Percentiles rank a stretch among this genome's conserved stretches.
Evolutionary conservation across 2,329 filamentous ascomycete genomes (phyloP).

Genomic region (Cladosporium sphaerospermum): DNA sequence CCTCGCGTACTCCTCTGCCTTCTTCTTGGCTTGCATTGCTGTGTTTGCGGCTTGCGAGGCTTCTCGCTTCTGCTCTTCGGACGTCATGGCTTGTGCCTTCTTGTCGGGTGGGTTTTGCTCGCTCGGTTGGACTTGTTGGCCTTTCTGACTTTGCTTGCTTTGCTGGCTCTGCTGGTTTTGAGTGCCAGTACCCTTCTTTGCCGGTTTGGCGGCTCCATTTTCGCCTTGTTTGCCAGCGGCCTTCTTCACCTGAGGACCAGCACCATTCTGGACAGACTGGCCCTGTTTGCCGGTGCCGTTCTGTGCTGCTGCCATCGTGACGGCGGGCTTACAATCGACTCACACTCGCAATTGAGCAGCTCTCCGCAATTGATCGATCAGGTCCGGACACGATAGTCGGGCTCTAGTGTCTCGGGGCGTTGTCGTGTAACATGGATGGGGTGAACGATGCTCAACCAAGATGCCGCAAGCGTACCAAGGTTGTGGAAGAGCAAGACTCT

Average conservation of each 20-base stretch:
- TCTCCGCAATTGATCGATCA: no score
- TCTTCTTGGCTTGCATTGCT: conserved; percentile 21
- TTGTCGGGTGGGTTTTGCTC: conserved; percentile 13
- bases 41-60: conserved; percentile 22
- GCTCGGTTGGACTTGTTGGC: background rate
- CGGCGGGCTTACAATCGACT: no score
- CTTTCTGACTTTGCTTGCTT: background rate
- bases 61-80: conserved; percentile 15
- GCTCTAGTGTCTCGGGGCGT: no score
- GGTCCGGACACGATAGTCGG: no score
- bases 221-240: background rate
- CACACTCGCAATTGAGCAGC: no score
- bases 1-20: conserved; percentile 24
- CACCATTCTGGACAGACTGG: background rate
- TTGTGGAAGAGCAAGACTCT: no score
- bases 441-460: no score
- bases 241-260: background rate
- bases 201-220: background rate
- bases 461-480: no score
- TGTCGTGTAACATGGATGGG: no score
- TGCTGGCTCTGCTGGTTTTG: background rate
- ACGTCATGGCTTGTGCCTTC: conserved; percentile 3
- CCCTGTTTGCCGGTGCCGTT: no score
- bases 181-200: background rate
- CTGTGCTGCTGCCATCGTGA: no score